Percentiles rank a stretch among this genome's conserved stretches.
These are phyloP conservation scores for Fomitopsis pulvina DNA, from an alignment of 768 basidiomycete genomes.

Conservation along the genomic window DNA sequence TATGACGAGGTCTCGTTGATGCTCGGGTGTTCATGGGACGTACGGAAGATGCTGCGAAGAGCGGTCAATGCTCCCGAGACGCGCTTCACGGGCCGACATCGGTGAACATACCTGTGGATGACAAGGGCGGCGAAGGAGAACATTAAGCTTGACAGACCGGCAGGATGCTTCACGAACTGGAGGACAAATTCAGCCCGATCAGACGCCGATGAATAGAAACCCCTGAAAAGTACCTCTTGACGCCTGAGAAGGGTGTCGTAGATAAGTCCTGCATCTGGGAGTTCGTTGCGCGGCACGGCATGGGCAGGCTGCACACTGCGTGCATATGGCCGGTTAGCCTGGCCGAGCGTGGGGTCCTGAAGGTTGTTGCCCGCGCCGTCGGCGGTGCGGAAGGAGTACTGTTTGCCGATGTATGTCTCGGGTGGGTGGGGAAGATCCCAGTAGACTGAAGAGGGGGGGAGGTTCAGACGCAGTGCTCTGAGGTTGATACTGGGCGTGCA, in stretches of 20 bases:
- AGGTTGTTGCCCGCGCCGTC: conserved; percentile 80
- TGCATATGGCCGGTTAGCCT: conserved; percentile 74
- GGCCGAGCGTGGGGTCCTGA: conserved; percentile 62
- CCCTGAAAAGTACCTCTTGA: no score
- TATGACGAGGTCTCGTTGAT: conserved; percentile 87
- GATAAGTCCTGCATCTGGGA: conserved; percentile 75
- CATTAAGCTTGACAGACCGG: conserved; percentile 73
- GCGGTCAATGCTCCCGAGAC: not conserved
- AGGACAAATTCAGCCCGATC: conserved; percentile 5
- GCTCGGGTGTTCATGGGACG: conserved; percentile 54
- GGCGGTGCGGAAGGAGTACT: conserved; percentile 62
- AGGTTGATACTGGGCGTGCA: no score
- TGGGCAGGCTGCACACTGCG: conserved; percentile 71
- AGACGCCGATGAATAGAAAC: no score
- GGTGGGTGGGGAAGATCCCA: conserved; percentile 79
- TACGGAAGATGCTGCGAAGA: conserved; percentile 67
- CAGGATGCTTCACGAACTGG: conserved; percentile 72
- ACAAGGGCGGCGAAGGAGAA: conserved; percentile 80
- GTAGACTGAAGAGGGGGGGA: conserved; percentile 45
- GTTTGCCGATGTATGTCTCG: conserved; percentile 54
- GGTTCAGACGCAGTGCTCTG: not conserved
- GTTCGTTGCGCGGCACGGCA: conserved; percentile 55
- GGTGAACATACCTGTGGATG: conserved; percentile 53
- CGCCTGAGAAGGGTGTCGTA: conserved; percentile 77
- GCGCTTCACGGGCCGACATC: not conserved